Evolutionary conservation across 2,329 filamentous ascomycete species (phyloP).

Genomic region (Capronia coronata): DNA sequence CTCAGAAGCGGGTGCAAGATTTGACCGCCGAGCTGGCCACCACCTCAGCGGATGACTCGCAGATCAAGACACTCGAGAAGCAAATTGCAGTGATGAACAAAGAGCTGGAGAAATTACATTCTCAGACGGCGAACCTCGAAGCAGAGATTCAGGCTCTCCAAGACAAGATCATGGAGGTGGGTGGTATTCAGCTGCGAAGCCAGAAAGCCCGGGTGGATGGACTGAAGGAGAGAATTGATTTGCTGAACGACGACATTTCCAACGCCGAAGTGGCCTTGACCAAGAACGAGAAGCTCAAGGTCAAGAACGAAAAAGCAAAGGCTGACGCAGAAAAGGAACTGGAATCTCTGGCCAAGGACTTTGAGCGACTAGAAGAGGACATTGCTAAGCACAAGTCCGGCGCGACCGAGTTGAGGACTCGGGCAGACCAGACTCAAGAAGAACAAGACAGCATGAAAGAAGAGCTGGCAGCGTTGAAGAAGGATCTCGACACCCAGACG

Average conservation of each 20-base stretch:
- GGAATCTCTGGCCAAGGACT: constrained; percentile 62
- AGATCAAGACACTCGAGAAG: constrained; percentile 66
- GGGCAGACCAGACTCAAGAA: constrained; percentile 74
- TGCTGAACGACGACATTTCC: constrained; percentile 73
- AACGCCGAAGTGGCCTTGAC: constrained; percentile 79
- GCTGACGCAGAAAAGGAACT: constrained; percentile 74
- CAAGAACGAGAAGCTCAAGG: constrained; percentile 87
- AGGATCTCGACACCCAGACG: constrained; percentile 78
- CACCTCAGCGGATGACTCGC: constrained; percentile 70
- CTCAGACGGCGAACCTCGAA: constrained; percentile 83
- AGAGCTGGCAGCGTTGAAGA: constrained; percentile 71
- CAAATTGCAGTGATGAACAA: constrained; percentile 67
- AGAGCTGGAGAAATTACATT: constrained; percentile 71
- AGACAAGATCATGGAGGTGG: constrained; percentile 97
- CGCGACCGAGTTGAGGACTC: constrained; percentile 63
- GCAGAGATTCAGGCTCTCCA: constrained; percentile 88
- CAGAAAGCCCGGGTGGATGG: constrained; percentile 89
- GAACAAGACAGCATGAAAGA: constrained; percentile 70
- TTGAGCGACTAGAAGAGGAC: constrained; percentile 71
- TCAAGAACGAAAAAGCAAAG: constrained; percentile 78
- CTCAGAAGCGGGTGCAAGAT: constrained; percentile 78
- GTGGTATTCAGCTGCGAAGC: constrained; percentile 81
- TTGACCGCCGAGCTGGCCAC: constrained; percentile 73
- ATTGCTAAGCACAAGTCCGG: constrained; percentile 69
- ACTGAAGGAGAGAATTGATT: constrained; percentile 76